Conservation (phyloP, 768 basidiomycete species). For the Strobilomyces dryophilus region DNA sequence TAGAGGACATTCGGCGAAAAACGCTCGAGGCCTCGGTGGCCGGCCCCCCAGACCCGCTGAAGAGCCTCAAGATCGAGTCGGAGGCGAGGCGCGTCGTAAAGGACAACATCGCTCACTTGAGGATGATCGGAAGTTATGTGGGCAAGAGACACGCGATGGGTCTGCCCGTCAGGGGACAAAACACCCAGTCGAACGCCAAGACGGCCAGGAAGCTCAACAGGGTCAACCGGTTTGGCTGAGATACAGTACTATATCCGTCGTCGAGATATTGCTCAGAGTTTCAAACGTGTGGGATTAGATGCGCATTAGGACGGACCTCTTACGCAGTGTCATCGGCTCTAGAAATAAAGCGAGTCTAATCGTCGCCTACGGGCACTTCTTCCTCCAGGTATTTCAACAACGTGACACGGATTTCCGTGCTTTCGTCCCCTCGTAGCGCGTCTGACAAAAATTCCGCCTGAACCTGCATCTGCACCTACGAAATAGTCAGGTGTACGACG, state of each 20-base stretch:
- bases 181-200: slow-evolving; percentile 84
- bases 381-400: slow-evolving; percentile 92
- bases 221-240: slow-evolving; percentile 56
- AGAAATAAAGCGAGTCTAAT: slow-evolving; percentile 44
- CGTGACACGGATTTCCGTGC: slow-evolving; percentile 88
- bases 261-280: background rate
- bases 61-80: slow-evolving; percentile 78
- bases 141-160: slow-evolving; percentile 92
- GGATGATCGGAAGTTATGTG: slow-evolving; percentile 91
- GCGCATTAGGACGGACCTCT: background rate
- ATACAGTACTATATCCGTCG: slow-evolving; percentile 11
- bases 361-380: slow-evolving; percentile 90
- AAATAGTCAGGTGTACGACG: slow-evolving; percentile 13
- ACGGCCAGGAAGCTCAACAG: slow-evolving; percentile 91
- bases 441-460: slow-evolving; percentile 88
- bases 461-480: slow-evolving; percentile 93
- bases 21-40: slow-evolving; percentile 33
- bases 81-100: slow-evolving; percentile 78
- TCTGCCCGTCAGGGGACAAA: slow-evolving; percentile 91
- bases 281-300: background rate
- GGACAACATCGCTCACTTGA: slow-evolving; percentile 90
- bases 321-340: background rate
- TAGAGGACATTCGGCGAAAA: slow-evolving; percentile 26
- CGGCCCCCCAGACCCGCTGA: slow-evolving; percentile 56
- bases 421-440: slow-evolving; percentile 87